Conservation (phyloP, 306 rosid genomes). For the Ammopiptanthus mongolicus region DNA sequence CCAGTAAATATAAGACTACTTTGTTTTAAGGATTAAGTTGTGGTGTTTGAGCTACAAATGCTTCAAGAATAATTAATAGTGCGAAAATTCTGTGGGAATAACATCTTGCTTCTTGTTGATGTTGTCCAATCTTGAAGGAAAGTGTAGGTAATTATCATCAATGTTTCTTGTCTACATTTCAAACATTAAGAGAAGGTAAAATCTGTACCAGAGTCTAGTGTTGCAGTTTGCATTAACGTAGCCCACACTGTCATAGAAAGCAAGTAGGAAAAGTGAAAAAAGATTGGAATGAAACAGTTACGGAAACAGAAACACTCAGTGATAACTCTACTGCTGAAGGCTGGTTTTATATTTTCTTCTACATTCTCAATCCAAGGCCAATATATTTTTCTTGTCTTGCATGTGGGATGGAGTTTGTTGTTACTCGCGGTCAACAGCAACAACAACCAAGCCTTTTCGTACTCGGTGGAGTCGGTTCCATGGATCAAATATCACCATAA, state of each 20-base stretch:
- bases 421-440: not conserved
- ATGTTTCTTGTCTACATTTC: not conserved
- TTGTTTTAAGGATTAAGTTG: slow-evolving; percentile 7
- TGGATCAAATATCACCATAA: no score
- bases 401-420: not conserved
- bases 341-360: not conserved
- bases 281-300: not conserved
- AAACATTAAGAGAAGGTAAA: not conserved
- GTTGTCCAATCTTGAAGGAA: not conserved
- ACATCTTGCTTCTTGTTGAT: not conserved
- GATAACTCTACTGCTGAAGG: not conserved
- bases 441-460: no score
- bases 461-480: no score
- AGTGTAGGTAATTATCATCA: not conserved
- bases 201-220: not conserved
- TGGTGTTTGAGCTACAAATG: slow-evolving; percentile 9
- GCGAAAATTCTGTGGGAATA: not conserved
- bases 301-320: not conserved
- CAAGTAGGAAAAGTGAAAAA: not conserved
- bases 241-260: not conserved
- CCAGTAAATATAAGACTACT: not conserved
- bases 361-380: not conserved
- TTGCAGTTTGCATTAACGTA: not conserved
- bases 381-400: not conserved
- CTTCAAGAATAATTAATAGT: not conserved